Evolutionary conservation across 805 yeast genomes (phyloP), one percentile per base, ranked within the genome.

Genomic region (Cyberlindnera maritima): DNA sequence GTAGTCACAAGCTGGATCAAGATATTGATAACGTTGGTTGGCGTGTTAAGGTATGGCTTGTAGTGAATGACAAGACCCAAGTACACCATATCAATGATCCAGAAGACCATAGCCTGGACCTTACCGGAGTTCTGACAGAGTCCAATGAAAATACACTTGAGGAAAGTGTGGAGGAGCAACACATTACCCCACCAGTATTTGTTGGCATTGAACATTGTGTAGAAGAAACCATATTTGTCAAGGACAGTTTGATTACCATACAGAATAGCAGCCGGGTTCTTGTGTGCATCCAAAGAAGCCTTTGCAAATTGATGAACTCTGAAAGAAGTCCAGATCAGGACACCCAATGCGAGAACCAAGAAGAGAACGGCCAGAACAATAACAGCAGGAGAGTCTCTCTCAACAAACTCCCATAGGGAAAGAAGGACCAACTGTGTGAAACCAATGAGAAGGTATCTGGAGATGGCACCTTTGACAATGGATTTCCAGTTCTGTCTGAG

Each of bases 341-440:
- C 71, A 2, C 80, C 78, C 6, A 83, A 50, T 1, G 87, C 72
- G 47, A 85, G 67, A 1, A 88, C 40, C 35, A 91, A 69, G 64
- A 88, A 82, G 41, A 91, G 67, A 32, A 79, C 83, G 2, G 96
- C 92, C 49, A 88, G 68, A 5, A 88, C 90, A 48, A 91, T 80
- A 26, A 91, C 89, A 1, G 96, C 97, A 1, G 95, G 85, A 1
- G 97, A 89, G 60, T 91, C 97, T 43, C 76, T 69, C 58, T 75
- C 76, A 8, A 85, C 79, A 65, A 89, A 90, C 69, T 91, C 96
- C 94, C 95, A 91, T 45, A 90, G 72, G 11, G 96, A 82, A 48
- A 91, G 74, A 43, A 90, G 79, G 15, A 82, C 72, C 48, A 91
- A 67, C 64, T 90, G 96, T 3, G 95, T 81, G 65, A 88, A 89